These are phyloP conservation scores for Larix kaempferi DNA, from an alignment of 75 land plant species.

Conservation along the genomic window DNA sequence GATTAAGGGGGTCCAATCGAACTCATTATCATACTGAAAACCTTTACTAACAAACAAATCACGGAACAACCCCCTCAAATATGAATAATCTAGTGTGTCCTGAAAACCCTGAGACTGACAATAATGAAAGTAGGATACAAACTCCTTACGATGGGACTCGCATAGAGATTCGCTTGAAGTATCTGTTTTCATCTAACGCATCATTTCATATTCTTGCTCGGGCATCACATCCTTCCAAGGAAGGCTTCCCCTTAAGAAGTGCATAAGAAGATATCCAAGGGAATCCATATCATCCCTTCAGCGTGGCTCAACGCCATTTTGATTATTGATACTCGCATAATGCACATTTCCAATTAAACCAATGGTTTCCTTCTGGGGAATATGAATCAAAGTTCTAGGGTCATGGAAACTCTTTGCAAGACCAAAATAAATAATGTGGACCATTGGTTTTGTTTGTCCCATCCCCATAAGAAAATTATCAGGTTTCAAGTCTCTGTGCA, in stretches of 20 bases:
- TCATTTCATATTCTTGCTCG: conserved; percentile 91
- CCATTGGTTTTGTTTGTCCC: conserved; percentile 65
- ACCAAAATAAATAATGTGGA: conserved; percentile 82
- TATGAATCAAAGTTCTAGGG: conserved; percentile 53
- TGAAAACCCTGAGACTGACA: conserved; percentile 83
- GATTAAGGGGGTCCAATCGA: conserved; percentile 15
- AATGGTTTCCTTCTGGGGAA: conserved; percentile 78
- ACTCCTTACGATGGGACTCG: conserved; percentile 75
- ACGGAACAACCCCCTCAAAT: conserved; percentile 15
- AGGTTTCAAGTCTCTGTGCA: conserved; percentile 88
- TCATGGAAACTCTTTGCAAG: conserved; percentile 80
- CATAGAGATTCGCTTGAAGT: conserved; percentile 84
- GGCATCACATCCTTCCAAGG: conserved; percentile 96
- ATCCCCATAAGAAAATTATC: conserved; percentile 94
- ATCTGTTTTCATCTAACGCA: conserved; percentile 86
- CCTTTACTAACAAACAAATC: conserved; percentile 14
- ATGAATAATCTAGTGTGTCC: conserved; percentile 83
- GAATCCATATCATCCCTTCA: conserved; percentile 82
- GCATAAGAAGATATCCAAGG: conserved; percentile 88
- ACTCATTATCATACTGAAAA: conserved; percentile 19
- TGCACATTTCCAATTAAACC: conserved; percentile 76
- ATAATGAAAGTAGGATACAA: conserved; percentile 87
- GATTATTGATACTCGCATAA: conserved; percentile 84
- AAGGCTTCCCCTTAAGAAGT: conserved; percentile 90
- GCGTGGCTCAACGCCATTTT: conserved; percentile 83